Percentiles rank a stretch among this genome's conserved stretches.
phyloP scores from a whole-genome alignment of 2,329 filamentous ascomycete species.

The Cryoendolithus antarcticus region DNA sequence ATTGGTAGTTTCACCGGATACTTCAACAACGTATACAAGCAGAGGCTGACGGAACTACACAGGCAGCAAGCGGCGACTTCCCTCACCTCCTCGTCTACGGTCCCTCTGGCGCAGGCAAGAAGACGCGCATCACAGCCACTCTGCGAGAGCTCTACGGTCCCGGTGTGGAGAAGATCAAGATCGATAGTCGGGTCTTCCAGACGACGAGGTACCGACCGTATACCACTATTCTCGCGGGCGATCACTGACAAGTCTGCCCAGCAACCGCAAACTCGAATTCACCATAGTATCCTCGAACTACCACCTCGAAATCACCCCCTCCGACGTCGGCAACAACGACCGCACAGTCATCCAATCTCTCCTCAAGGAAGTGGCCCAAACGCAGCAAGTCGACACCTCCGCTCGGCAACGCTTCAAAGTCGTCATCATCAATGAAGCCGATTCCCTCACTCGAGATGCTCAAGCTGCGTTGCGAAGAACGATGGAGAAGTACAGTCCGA shows the following conservation, averaged over 20 bases:
- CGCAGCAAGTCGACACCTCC: constrained; percentile 89
- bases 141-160: constrained; percentile 90
- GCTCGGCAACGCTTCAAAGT: constrained; percentile 95
- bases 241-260: constrained; percentile 19
- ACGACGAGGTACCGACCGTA: constrained; percentile 42
- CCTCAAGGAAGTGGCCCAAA: constrained; percentile 95
- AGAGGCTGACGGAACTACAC: background rate
- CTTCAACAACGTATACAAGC: background rate
- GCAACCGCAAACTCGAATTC: constrained; percentile 97
- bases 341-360: constrained; percentile 91
- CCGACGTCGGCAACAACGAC: constrained; percentile 92
- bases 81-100: constrained; percentile 96
- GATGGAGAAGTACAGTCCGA: constrained; percentile 99
- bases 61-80: constrained; percentile 96
- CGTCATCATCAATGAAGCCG: constrained; percentile 97
- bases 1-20: constrained; percentile 46
- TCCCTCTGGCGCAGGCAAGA: constrained; percentile 92
- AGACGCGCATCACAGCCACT: constrained; percentile 90
- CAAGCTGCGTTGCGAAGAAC: constrained; percentile 89
- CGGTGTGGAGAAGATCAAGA: constrained; percentile 99
- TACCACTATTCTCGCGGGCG: background rate
- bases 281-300: constrained; percentile 97
- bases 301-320: constrained; percentile 95
- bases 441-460: constrained; percentile 84
- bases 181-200: constrained; percentile 92